These are phyloP conservation scores for Epichloe elymi DNA, from an alignment of 2,329 filamentous ascomycete genomes.

Conservation along the genomic window DNA sequence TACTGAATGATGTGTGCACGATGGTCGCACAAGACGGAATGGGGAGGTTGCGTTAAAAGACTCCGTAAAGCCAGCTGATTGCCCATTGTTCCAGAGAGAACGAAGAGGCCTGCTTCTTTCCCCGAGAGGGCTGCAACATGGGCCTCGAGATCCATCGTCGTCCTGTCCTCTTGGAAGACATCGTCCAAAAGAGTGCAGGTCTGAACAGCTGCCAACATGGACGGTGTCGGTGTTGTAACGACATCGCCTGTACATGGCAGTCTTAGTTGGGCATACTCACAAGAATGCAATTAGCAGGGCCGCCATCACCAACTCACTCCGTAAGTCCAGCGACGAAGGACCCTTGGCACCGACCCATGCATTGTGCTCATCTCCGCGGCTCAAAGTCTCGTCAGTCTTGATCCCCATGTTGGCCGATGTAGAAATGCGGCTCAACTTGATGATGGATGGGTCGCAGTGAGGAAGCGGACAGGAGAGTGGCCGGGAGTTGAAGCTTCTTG, in stretches of 20 bases:
- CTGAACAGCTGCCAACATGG: slow-evolving; percentile 72
- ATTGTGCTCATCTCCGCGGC: slow-evolving; percentile 2
- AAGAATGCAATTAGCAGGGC: neutral
- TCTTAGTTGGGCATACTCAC: neutral
- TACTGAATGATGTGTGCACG: slow-evolving; percentile 64
- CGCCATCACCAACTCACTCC: slow-evolving; percentile 7
- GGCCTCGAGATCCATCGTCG: slow-evolving; percentile 62
- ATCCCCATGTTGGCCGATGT: neutral
- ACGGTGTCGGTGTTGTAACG: slow-evolving; percentile 59
- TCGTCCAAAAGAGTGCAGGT: slow-evolving; percentile 69
- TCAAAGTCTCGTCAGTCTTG: neutral
- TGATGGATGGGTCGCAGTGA: neutral
- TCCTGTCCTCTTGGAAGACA: slow-evolving; percentile 68
- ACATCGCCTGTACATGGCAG: slow-evolving; percentile 29
- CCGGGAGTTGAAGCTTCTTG: neutral
- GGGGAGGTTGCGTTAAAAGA: slow-evolving; percentile 66
- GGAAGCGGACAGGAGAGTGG: neutral
- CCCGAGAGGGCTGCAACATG: slow-evolving; percentile 60
- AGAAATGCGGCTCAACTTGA: neutral
- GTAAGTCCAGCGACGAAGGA: slow-evolving; percentile 9
- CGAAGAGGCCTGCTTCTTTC: slow-evolving; percentile 66
- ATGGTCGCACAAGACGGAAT: slow-evolving; percentile 67
- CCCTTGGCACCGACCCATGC: slow-evolving; percentile 10
- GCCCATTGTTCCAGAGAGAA: slow-evolving; percentile 86
- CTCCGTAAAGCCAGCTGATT: slow-evolving; percentile 76